Evolutionary conservation across 2,329 filamentous ascomycete genomes (phyloP).

Genomic region (Calycina herbarum): DNA sequence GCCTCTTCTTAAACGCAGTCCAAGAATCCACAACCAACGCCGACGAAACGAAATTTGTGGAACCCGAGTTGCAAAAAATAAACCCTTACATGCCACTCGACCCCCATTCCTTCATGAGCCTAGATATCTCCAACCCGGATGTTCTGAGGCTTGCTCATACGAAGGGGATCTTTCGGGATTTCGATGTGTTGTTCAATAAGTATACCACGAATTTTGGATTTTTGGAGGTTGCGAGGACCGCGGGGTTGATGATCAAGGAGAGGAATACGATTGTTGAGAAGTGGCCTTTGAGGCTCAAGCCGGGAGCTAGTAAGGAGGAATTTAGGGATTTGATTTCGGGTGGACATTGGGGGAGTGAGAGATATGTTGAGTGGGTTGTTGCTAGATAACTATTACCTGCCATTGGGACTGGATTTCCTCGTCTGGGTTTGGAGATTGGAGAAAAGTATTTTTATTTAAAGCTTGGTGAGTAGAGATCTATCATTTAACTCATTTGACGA

Average conservation of each 20-base stretch:
- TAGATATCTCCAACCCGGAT: not conserved
- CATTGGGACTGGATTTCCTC: not conserved
- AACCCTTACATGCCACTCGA: not conserved
- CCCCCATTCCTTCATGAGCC: not conserved
- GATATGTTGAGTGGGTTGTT: slow-evolving; percentile 12
- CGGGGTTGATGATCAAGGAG: slow-evolving; percentile 15
- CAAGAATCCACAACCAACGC: not conserved
- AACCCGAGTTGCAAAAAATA: not conserved
- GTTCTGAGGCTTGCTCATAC: not conserved
- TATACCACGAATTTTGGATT: not conserved
- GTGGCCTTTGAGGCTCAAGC: slow-evolving; percentile 19
- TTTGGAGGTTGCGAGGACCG: not conserved
- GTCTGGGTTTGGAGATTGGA: not conserved
- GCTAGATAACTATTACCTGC: not conserved
- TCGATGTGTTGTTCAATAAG: not conserved
- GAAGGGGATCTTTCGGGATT: not conserved
- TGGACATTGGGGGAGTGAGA: not conserved
- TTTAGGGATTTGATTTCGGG: slow-evolving; percentile 1
- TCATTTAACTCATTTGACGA: too few relatives aligned
- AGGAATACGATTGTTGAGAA: slow-evolving; percentile 17
- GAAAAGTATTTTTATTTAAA: not conserved
- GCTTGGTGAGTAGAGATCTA: too few relatives aligned
- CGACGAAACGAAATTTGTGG: not conserved
- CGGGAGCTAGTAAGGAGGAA: not conserved
- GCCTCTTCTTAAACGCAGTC: not conserved